Conservation (phyloP, 176 grass and related monocot genomes). For the Carex scoparia region DNA sequence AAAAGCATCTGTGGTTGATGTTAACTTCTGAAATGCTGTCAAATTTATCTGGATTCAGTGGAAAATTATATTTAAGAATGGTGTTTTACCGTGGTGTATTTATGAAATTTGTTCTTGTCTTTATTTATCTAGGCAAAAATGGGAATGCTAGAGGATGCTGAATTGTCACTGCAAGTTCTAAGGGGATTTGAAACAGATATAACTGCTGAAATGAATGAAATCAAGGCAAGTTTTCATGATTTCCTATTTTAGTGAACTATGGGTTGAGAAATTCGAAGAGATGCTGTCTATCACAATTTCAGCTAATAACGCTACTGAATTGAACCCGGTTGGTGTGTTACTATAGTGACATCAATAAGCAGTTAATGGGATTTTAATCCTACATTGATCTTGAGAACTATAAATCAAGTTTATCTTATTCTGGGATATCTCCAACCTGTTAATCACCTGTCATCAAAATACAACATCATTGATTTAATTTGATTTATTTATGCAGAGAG, state of each 20-base stretch:
- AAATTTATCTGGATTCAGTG: constrained; percentile 9
- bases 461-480: constrained; percentile 7
- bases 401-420: not conserved
- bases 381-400: not conserved
- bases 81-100: not conserved
- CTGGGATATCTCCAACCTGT: not conserved
- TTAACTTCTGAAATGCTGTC: not conserved
- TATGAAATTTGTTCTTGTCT: not conserved
- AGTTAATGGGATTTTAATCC: too few species aligned
- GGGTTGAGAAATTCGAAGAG: not conserved
- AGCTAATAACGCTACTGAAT: not conserved
- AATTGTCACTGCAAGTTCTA: constrained; percentile 83
- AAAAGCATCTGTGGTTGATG: not conserved
- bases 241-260: not conserved
- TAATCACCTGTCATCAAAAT: not conserved
- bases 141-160: constrained; percentile 81
- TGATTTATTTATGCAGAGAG: constrained; percentile 46
- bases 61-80: not conserved
- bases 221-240: constrained; percentile 46
- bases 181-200: constrained; percentile 97
- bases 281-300: not conserved
- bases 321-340: not conserved
- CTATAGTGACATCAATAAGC: not conserved
- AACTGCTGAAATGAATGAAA: constrained; percentile 73
- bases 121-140: constrained; percentile 76